Evolutionary conservation across 192 early-diverging fungal species (phyloP).

Genomic region (Piromyces sp.): DNA sequence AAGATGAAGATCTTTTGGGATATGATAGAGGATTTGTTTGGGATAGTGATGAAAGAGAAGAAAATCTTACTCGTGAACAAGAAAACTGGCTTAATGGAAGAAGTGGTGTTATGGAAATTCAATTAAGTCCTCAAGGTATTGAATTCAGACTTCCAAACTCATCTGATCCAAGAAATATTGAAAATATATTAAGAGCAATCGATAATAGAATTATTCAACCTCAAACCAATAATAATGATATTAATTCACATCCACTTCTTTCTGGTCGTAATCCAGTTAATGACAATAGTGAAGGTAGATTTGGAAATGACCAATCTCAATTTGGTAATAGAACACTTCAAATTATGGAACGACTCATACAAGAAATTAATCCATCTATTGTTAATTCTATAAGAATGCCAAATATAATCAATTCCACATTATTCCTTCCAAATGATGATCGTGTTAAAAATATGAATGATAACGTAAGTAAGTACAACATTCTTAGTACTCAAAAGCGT

Average conservation of each 20-base stretch:
- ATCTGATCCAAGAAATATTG: background rate
- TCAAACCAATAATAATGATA: background rate
- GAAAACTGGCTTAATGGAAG: slow-evolving; percentile 15
- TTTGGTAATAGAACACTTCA: background rate
- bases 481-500: slow-evolving; percentile 52
- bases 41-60: slow-evolving; percentile 7
- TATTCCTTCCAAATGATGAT: background rate
- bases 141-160: background rate
- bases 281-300: background rate
- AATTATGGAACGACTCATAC: background rate
- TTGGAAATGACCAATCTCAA: background rate
- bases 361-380: background rate
- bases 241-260: background rate
- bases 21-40: slow-evolving; percentile 27
- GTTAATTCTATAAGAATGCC: background rate
- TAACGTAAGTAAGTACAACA: slow-evolving; percentile 7
- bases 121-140: background rate
- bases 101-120: slow-evolving; percentile 15
- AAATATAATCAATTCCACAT: background rate
- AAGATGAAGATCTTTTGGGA: slow-evolving; percentile 17
- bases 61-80: slow-evolving; percentile 10
- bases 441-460: background rate
- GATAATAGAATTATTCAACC: background rate
- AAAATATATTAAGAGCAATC: background rate
- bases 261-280: background rate